Percentiles rank a stretch among this genome's conserved stretches.
These are phyloP conservation scores for Lichtheimia corymbifera DNA, from an alignment of 371 early-diverging fungal genomes.

Conservation along the genomic window DNA sequence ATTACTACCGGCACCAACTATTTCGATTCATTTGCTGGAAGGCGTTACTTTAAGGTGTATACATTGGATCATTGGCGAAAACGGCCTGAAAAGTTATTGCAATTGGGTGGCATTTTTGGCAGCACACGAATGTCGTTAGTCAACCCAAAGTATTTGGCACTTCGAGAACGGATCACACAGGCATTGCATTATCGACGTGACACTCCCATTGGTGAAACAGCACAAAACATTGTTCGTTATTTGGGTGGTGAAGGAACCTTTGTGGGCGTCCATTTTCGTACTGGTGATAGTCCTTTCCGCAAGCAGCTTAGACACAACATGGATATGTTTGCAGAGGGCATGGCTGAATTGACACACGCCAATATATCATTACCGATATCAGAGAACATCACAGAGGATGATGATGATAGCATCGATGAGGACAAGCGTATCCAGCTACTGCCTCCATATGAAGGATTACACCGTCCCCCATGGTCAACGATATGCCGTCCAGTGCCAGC, in stretches of 20 bases:
- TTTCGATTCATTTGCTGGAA: constrained; percentile 38
- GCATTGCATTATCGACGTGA: constrained; percentile 32
- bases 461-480: constrained; percentile 19
- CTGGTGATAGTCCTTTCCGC: constrained; percentile 34
- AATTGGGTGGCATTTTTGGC: constrained; percentile 44
- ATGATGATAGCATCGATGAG: neutral
- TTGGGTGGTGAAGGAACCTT: constrained; percentile 31
- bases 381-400: neutral
- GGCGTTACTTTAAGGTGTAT: constrained; percentile 31
- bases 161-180: constrained; percentile 22
- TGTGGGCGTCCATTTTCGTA: constrained; percentile 43
- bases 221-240: constrained; percentile 27
- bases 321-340: constrained; percentile 11
- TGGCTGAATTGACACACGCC: constrained; percentile 6
- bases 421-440: neutral
- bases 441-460: constrained; percentile 11
- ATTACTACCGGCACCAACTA: constrained; percentile 24
- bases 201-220: constrained; percentile 34
- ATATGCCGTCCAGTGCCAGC: constrained; percentile 7
- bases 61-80: constrained; percentile 23
- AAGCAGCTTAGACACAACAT: constrained; percentile 23
- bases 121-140: constrained; percentile 33
- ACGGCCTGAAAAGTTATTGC: constrained; percentile 30
- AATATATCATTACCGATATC: constrained; percentile 1
- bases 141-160: constrained; percentile 20